These are phyloP conservation scores for Solioccasus polychromus DNA, from an alignment of 768 basidiomycete species.

Conservation along the genomic window DNA sequence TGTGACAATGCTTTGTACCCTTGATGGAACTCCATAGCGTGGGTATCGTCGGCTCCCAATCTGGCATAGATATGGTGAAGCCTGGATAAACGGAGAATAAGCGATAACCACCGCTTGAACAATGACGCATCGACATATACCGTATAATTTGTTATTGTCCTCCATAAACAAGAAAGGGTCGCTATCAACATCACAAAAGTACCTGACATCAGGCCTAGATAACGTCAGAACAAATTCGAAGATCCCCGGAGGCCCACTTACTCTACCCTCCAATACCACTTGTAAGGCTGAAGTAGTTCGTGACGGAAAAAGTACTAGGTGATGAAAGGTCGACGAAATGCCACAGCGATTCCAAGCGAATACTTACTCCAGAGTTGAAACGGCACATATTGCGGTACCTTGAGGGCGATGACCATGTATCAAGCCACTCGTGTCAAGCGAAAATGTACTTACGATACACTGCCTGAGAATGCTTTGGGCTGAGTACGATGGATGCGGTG, in stretches of 20 bases:
- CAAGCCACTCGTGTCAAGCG: background rate
- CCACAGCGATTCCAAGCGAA: background rate
- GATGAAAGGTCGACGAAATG: slow-evolving; percentile 7
- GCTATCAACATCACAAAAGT: slow-evolving; percentile 50
- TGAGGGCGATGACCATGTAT: background rate
- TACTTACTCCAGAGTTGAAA: slow-evolving; percentile 63
- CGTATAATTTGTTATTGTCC: slow-evolving; percentile 50
- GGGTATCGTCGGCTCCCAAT: slow-evolving; percentile 61
- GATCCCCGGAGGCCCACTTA: slow-evolving; percentile 21
- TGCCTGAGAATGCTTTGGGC: slow-evolving; percentile 30
- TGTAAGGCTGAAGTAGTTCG: slow-evolving; percentile 48
- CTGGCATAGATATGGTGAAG: slow-evolving; percentile 64
- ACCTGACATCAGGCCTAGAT: slow-evolving; percentile 46
- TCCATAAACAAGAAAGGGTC: slow-evolving; percentile 59
- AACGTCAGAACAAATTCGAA: background rate
- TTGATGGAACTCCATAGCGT: slow-evolving; percentile 61
- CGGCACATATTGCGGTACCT: slow-evolving; percentile 80
- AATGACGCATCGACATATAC: slow-evolving; percentile 21
- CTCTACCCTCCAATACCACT: slow-evolving; percentile 66
- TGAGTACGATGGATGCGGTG: slow-evolving; percentile 3
- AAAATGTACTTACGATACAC: slow-evolving; percentile 38
- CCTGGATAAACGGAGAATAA: slow-evolving; percentile 27
- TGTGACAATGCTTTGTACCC: slow-evolving; percentile 36
- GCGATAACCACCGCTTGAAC: background rate
- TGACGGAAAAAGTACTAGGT: slow-evolving; percentile 55